Conservation (phyloP, 495 filamentous ascomycete genomes). For the Stereocaulon alpinum region DNA sequence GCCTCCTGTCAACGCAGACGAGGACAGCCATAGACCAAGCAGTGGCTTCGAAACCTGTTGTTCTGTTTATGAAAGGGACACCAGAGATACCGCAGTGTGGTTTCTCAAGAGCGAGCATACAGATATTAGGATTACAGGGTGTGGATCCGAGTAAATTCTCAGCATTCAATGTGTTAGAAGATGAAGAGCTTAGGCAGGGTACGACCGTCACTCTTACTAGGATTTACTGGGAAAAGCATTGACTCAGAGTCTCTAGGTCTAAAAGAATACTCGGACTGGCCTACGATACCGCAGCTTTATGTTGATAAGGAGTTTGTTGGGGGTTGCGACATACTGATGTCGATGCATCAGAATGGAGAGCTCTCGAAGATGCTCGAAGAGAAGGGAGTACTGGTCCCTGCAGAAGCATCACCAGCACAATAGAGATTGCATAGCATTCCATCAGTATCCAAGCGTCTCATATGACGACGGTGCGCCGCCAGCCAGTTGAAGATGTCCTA, state of each 20-base stretch:
- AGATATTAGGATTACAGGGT: conserved; percentile 88
- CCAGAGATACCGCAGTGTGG: conserved; percentile 97
- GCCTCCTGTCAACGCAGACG: conserved; percentile 68
- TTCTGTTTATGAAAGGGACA: conserved; percentile 98
- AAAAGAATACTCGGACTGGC: conserved; percentile 98
- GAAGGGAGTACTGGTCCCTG: conserved; percentile 66
- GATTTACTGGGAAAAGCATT: background rate
- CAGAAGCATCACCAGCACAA: conserved; percentile 24
- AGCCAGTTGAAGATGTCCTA: background rate
- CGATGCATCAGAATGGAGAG: conserved; percentile 95
- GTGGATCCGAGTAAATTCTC: conserved; percentile 95
- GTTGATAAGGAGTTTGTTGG: conserved; percentile 92
- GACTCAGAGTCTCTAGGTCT: conserved; percentile 50
- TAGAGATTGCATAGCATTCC: background rate
- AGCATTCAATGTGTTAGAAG: conserved; percentile 93
- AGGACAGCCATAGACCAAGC: conserved; percentile 77
- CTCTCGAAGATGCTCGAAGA: conserved; percentile 84
- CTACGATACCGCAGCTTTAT: conserved; percentile 95
- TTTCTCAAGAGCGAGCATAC: conserved; percentile 89
- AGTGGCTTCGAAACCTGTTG: conserved; percentile 72
- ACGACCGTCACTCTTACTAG: conserved; percentile 23
- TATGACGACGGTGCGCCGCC: no score
- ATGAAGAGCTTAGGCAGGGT: conserved; percentile 78
- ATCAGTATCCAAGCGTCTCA: background rate
- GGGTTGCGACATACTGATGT: conserved; percentile 92